Conservation (phyloP, 306 rosid genomes). For the Vigna trinervia region DNA sequence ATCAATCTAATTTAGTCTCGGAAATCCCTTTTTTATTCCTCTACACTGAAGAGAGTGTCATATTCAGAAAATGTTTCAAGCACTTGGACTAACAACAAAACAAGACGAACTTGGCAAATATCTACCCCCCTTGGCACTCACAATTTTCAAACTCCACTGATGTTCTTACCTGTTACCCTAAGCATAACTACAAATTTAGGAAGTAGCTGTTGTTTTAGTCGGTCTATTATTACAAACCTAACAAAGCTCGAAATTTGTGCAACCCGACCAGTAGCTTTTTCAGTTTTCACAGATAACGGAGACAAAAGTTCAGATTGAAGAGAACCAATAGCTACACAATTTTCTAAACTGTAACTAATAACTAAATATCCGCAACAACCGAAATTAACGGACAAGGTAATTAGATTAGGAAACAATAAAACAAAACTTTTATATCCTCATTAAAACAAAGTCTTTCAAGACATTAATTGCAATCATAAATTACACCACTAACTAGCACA, state of each 20-base stretch:
- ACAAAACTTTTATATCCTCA: not conserved
- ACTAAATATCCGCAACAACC: not conserved
- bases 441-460: conserved; percentile 4
- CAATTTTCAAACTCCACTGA: not conserved
- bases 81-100: conserved; percentile 32
- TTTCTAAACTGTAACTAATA: conserved; percentile 3
- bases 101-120: not conserved
- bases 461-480: not conserved
- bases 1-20: not conserved
- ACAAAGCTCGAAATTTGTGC: not conserved
- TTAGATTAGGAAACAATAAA: conserved; percentile 20
- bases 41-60: not conserved
- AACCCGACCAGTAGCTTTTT: not conserved
- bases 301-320: conserved; percentile 3
- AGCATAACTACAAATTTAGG: conserved; percentile 5
- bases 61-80: conserved; percentile 26
- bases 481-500: not conserved
- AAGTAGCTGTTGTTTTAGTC: conserved; percentile 6
- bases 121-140: conserved; percentile 4
- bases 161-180: not conserved
- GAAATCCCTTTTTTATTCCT: not conserved
- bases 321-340: not conserved
- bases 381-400: not conserved
- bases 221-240: not conserved
- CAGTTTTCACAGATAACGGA: not conserved